Conservation (phyloP, 1,139 yeast genomes). For the Yamadazyma diospyri region DNA sequence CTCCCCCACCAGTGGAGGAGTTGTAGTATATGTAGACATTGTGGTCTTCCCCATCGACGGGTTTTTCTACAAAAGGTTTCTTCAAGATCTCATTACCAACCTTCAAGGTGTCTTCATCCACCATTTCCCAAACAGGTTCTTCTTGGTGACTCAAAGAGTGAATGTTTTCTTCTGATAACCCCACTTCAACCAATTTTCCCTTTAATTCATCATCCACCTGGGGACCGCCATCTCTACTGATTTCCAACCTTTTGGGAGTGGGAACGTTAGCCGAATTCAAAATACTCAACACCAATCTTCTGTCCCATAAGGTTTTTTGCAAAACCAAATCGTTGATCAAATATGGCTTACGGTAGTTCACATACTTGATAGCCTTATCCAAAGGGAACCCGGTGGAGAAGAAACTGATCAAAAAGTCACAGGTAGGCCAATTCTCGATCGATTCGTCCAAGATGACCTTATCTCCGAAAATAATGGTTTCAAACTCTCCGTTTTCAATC, state of each 20-base stretch:
- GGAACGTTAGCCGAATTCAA: slow-evolving; percentile 81
- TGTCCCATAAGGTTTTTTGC: slow-evolving; percentile 95
- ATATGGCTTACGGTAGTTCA: slow-evolving; percentile 84
- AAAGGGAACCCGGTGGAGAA: slow-evolving; percentile 96
- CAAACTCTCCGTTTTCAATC: slow-evolving; percentile 92
- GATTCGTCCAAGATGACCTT: slow-evolving; percentile 92
- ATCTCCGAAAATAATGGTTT: slow-evolving; percentile 95
- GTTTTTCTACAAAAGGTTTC: slow-evolving; percentile 97
- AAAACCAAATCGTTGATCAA: slow-evolving; percentile 83
- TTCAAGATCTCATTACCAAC: slow-evolving; percentile 70
- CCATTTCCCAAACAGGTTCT: slow-evolving; percentile 86
- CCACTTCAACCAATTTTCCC: slow-evolving; percentile 36
- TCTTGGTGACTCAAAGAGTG: slow-evolving; percentile 56
- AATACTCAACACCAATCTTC: slow-evolving; percentile 82
- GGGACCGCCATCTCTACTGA: slow-evolving; percentile 97
- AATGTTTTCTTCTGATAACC: slow-evolving; percentile 44
- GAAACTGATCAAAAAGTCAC: slow-evolving; percentile 90
- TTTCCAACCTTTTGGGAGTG: slow-evolving; percentile 83
- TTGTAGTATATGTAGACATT: slow-evolving; percentile 93
- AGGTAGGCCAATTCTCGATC: slow-evolving; percentile 97
- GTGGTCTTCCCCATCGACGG: slow-evolving; percentile 99
- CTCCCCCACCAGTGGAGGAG: slow-evolving; percentile 92
- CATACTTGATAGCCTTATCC: slow-evolving; percentile 91
- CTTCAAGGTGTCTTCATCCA: slow-evolving; percentile 79
- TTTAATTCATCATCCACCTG: slow-evolving; percentile 62